Evolutionary conservation across 2,329 filamentous ascomycete species (phyloP), one percentile per base, ranked within the genome.

Genomic region (Pezicula carpinea): DNA sequence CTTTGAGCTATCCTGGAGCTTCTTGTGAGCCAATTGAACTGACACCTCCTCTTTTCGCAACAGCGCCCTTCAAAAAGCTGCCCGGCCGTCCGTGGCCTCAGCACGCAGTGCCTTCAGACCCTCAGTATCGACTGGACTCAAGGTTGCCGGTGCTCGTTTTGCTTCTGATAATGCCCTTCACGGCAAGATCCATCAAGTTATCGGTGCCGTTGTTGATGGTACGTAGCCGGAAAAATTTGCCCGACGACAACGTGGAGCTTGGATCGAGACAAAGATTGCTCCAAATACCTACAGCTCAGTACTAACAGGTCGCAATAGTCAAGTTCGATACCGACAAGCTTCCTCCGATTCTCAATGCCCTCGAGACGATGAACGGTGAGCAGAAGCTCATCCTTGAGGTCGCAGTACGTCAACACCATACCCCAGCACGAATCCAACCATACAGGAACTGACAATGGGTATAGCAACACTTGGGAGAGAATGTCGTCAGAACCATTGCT

Each of bases 161-260:
- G 81, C 81, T 57, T 80, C 75, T 70, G 60, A 74, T 55, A 67
- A 73, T 64, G 77, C 75, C 59, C 72, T 79, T 65, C 73, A 79
- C 70, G 81, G 81, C 69, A 83, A 83, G 74, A 83, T 85, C 66
- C 75, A 85, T 74, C 81, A 85, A 77, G 91, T 96, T 73, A 96
- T 96, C 77, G 91, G 93, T 87, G 92, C 93, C 78, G 91, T 97
- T 71, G 93, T 97, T 66, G 93, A 97, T 77, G 90, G 89, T 95
- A 79, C 77, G 87, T 60, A 41, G 31, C 44, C 42, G 64, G 69
- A 72, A 72, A 72, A 66, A 67, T 53, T 55, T 58, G 53, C 51
- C 47, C 50, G 32, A 43, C 58, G 44, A 49, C 48, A 42, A 50
- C 55, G 45, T 47, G 43, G 43, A 59, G 59, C 56, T 60, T 51